Evolutionary conservation across 257 asterid genomes (phyloP).

Genomic region (Primulina eburnea): DNA sequence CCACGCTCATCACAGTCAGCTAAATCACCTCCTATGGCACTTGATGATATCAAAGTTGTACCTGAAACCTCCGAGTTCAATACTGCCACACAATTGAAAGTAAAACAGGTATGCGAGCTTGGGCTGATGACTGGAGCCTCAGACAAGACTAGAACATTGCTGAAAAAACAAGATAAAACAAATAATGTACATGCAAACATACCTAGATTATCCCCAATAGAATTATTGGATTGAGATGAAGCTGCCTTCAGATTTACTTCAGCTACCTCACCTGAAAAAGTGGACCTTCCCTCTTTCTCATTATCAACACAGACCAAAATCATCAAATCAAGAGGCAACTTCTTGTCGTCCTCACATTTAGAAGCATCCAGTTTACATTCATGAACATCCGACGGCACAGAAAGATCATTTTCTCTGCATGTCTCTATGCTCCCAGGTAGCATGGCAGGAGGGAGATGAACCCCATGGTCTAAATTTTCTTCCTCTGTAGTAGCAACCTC

Average conservation of each 20-base stretch:
- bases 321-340: constrained; percentile 30
- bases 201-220: constrained; percentile 39
- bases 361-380: constrained; percentile 32
- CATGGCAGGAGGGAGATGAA: constrained; percentile 27
- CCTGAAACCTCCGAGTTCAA: constrained; percentile 42
- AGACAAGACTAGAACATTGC: constrained; percentile 10
- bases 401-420: background rate
- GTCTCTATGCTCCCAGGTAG: constrained; percentile 35
- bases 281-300: constrained; percentile 25
- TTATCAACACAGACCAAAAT: constrained; percentile 31
- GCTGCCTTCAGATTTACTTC: constrained; percentile 31
- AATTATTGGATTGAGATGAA: constrained; percentile 31
- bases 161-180: background rate
- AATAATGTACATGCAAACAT: constrained; percentile 3
- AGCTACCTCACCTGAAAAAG: constrained; percentile 29
- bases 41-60: constrained; percentile 28
- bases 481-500: constrained; percentile 11
- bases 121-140: constrained; percentile 14
- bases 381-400: constrained; percentile 14
- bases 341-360: constrained; percentile 30
- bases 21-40: constrained; percentile 28
- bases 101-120: constrained; percentile 22
- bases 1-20: constrained; percentile 25
- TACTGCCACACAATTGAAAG: constrained; percentile 41
- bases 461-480: constrained; percentile 35